Percentiles rank a stretch among this genome's conserved stretches.
phyloP scores from a whole-genome alignment of 352 stramenopile species.

The Pythium phragmitis region DNA sequence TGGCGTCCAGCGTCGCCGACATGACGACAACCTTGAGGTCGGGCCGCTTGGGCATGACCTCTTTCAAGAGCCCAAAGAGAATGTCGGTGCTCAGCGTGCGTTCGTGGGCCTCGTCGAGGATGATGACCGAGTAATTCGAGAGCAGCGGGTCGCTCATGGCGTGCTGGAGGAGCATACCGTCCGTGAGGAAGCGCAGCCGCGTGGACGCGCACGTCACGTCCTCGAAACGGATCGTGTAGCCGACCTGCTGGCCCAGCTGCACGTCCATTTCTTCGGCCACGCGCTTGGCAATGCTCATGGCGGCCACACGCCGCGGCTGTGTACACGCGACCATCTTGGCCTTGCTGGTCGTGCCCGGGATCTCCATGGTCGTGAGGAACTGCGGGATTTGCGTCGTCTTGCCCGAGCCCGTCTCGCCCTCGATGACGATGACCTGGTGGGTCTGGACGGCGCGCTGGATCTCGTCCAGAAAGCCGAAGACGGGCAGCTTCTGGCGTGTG shows the following conservation, averaged over 20 bases:
- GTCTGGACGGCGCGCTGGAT: slow-evolving; percentile 95
- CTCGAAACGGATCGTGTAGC: slow-evolving; percentile 99
- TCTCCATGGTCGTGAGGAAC: slow-evolving; percentile 83
- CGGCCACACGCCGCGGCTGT: slow-evolving; percentile 96
- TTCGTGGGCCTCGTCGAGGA: slow-evolving; percentile 98
- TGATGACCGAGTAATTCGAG: slow-evolving; percentile 94
- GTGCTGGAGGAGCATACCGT: slow-evolving; percentile 97
- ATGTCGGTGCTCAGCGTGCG: slow-evolving; percentile 98
- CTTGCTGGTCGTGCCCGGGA: slow-evolving; percentile 86
- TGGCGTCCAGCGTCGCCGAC: slow-evolving; percentile 97
- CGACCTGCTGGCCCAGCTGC: slow-evolving; percentile 95
- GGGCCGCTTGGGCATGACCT: slow-evolving; percentile 92
- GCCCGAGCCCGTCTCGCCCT: slow-evolving; percentile 97
- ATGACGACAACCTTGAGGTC: slow-evolving; percentile 99
- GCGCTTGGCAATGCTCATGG: slow-evolving; percentile 98
- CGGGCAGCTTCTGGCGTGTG: slow-evolving; percentile 95
- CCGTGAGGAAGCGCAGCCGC: slow-evolving; percentile 77
- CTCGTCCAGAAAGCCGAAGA: slow-evolving; percentile 96
- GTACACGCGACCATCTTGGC: slow-evolving; percentile 93
- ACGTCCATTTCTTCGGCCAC: slow-evolving; percentile 99
- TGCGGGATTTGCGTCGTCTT: slow-evolving; percentile 99
- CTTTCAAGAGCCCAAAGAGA: slow-evolving; percentile 97
- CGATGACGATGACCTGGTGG: slow-evolving; percentile 96
- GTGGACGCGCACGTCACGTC: slow-evolving; percentile 91
- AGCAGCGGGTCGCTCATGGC: slow-evolving; percentile 96